phyloP scores from a whole-genome alignment of 139 green algal genomes.

The Volvox reticuliferus region DNA sequence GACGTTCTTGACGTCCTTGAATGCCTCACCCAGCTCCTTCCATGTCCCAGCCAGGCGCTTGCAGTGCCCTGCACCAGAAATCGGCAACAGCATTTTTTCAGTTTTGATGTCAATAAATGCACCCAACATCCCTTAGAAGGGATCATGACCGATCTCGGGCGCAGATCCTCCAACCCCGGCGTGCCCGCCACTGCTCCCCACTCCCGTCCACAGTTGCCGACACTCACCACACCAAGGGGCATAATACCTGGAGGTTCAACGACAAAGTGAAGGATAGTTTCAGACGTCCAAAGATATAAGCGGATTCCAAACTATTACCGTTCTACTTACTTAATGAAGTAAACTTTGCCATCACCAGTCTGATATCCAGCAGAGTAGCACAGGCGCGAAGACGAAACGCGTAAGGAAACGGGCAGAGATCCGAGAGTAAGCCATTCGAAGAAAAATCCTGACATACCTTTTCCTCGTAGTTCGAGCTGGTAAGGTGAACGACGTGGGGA shows the following conservation, averaged over 20 bases:
- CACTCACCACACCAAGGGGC: constrained; percentile 75
- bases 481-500: constrained; percentile 42
- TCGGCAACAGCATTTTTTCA: neutral
- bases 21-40: constrained; percentile 64
- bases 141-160: neutral
- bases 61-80: constrained; percentile 73
- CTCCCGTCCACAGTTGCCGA: neutral
- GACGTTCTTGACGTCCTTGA: constrained; percentile 58
- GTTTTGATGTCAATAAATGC: neutral
- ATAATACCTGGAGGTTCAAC: constrained; percentile 64
- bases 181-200: neutral
- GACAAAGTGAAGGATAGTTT: neutral
- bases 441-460: constrained; percentile 17
- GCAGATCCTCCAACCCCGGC: neutral
- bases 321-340: constrained; percentile 57
- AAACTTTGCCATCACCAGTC: constrained; percentile 65
- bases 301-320: no score
- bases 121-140: no score
- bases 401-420: neutral
- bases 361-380: constrained; percentile 13
- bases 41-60: constrained; percentile 76
- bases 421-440: neutral
- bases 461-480: constrained; percentile 44
- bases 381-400: neutral
- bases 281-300: neutral